These are phyloP conservation scores for Claviceps africana DNA, from an alignment of 2,329 filamentous ascomycete genomes.

Conservation along the genomic window DNA sequence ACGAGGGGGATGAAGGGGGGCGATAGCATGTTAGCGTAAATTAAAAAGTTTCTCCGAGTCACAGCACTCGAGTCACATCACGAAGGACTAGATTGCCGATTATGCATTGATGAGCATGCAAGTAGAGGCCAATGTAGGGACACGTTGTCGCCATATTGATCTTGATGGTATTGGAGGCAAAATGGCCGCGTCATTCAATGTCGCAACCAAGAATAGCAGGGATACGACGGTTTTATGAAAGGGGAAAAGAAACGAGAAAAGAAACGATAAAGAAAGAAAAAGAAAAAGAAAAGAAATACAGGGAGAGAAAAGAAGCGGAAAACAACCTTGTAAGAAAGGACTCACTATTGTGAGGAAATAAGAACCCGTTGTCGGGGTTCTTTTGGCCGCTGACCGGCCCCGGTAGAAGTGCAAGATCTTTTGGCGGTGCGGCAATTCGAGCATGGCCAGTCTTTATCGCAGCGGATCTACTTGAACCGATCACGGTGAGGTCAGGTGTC, in stretches of 20 bases:
- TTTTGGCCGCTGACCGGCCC: constrained; percentile 38
- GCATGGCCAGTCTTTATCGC: constrained; percentile 44
- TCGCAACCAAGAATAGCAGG: neutral
- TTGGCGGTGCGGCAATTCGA: constrained; percentile 42
- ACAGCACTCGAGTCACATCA: too few relatives aligned
- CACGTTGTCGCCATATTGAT: neutral
- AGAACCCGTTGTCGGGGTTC: constrained; percentile 41
- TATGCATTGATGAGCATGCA: neutral
- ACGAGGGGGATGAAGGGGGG: neutral
- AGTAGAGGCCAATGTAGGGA: neutral
- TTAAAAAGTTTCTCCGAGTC: neutral
- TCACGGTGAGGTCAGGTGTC: neutral
- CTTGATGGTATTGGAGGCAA: neutral
- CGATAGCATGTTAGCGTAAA: neutral
- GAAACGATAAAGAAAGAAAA: neutral
- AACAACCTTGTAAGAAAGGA: constrained; percentile 5
- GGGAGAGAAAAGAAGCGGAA: neutral
- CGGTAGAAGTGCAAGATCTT: constrained; percentile 39
- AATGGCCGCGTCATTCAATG: too few relatives aligned
- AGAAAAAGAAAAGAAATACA: neutral
- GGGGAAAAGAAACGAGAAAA: neutral
- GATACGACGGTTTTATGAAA: neutral
- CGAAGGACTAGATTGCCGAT: neutral
- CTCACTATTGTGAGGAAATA: constrained; percentile 48
- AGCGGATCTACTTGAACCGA: constrained; percentile 32